Conservation (phyloP, 805 yeast genomes). For the Zygosaccharomyces kombuchaensis region DNA sequence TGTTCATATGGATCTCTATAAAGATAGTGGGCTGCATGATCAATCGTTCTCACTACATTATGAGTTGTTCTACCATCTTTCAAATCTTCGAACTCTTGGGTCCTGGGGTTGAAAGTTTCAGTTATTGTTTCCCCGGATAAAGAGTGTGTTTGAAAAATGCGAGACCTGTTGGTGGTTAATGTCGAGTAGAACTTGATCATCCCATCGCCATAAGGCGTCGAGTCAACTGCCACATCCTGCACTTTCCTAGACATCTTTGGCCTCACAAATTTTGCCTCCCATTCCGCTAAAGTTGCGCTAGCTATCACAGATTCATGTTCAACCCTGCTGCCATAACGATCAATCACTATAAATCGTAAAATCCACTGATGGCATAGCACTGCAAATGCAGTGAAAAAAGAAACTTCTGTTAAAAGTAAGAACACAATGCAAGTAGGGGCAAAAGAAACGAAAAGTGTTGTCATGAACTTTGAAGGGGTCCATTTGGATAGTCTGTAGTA, state of each 20-base stretch:
- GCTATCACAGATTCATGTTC: constrained; percentile 57
- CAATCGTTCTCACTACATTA: constrained; percentile 8
- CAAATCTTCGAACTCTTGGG: constrained; percentile 26
- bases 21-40: constrained; percentile 4
- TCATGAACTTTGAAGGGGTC: constrained; percentile 59
- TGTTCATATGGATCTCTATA: constrained; percentile 8
- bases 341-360: constrained; percentile 39
- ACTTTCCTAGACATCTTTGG: constrained; percentile 50
- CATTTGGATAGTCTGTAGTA: constrained; percentile 60
- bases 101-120: constrained; percentile 33
- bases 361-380: constrained; percentile 37
- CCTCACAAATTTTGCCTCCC: constrained; percentile 55
- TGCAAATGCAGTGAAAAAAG: constrained; percentile 37
- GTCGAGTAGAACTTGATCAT: constrained; percentile 33
- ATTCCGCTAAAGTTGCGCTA: constrained; percentile 60
- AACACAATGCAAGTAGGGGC: constrained; percentile 54
- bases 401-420: constrained; percentile 38
- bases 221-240: constrained; percentile 60
- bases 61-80: constrained; percentile 4
- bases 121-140: constrained; percentile 31
- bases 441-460: constrained; percentile 48
- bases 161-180: constrained; percentile 28
- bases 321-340: constrained; percentile 44
- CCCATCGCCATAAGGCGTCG: constrained; percentile 39
- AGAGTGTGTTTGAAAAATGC: constrained; percentile 51